Evolutionary conservation across 805 yeast genomes (phyloP), one percentile per base, ranked within the genome.

Genomic region (Metschnikowia lunata): DNA sequence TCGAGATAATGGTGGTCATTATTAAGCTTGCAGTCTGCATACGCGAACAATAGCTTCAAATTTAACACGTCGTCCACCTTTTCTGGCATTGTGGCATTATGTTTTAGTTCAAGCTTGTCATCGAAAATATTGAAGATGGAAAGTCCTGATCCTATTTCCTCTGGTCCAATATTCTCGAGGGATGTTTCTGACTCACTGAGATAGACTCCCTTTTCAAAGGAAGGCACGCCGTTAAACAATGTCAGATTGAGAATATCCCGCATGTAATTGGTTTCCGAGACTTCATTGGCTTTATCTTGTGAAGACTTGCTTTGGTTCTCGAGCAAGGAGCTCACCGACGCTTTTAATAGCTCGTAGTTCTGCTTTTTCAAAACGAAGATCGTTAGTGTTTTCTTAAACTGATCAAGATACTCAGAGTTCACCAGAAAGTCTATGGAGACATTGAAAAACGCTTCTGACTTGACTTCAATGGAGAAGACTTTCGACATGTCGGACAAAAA

Each of bases 51-150:
- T 39, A 85, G 58, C 47, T 76, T 75, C 46, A 84, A 61, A 52
- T 80, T 82, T 82, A 86, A 79, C 42, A 84, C 61, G 43, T 83
- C 86, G 38, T 82, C 83, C 4, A 69, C 50, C 1, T 61, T 57
- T 10, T 48, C 41, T 0, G 84, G 83, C 1, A 54, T 50, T 4
- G 46, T 45, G 1, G 79, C 78, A 54, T 76, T 61, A 2, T 57
- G 57, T 26, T 61, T 61, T 26, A 83, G 60, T 49, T 82, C 83
- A 18, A 79, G 56, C 55, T 80, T 78, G 49, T 73, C 69, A 57
- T 84, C 88, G 27, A 79, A 58, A 11, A 71, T 68, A 37, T 62
- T 62, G 49, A 63, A 67, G 4, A 79, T 67, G 4, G 76, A 72
- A 26, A 78, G 63, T 15, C 67, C 71, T 9, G 62, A 54, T 30